Base-by-base conservation (phyloP, 306 rosid genomes). In the Inga leiocalycina region DNA sequence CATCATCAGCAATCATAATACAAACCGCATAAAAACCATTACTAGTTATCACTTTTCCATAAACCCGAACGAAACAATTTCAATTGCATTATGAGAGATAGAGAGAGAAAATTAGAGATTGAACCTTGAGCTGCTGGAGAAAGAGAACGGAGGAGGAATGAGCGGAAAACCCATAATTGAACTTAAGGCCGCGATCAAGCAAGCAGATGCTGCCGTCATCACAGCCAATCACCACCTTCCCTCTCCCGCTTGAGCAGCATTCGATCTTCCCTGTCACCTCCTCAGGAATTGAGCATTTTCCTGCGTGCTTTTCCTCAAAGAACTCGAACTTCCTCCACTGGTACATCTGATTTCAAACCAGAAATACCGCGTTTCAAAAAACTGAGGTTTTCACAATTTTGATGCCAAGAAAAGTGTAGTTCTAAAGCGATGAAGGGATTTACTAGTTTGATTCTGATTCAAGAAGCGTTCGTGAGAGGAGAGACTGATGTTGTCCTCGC, bases 281-380 rank as follows among this genome's bases (percentile, higher is more conserved):
- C 14, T 91, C 94, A 2, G 99, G 98, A 78, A 92, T 84, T 45
- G 88, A 32, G 88, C 92, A 88, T 74, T 89, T 92, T 19, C 97
- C 92, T 20, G 87, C 87, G 83, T 87, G 87, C 83, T 96, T 96
- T 81, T 93, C 97, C 86, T 96, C 99, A 67, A 96, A 96, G 82
- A 96, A 96, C 82, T 94, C 98, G 89, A 96, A 96, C 89, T 96
- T 96, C 85, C 99, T 80, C 99, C 97, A 94, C 88, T 96, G 99
- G 84, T 96, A 96, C 99, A 96, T 90, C 70, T 79, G 75, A 34
- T 37, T 49, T n/a, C 65, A 74, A 83, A 32, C 67, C 17, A 81
- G 45, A 76, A 54, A 73, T 79, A 7, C 30, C 65, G 27, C 13
- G 15, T 76, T 57, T 39, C 70, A 10, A 59, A 15, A 16, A 19